A percentile compares a stretch with the other conserved stretches of the same genome.
These are phyloP conservation scores for Nemania serpens DNA, from an alignment of 2,329 filamentous ascomycete genomes.

Conservation along the genomic window DNA sequence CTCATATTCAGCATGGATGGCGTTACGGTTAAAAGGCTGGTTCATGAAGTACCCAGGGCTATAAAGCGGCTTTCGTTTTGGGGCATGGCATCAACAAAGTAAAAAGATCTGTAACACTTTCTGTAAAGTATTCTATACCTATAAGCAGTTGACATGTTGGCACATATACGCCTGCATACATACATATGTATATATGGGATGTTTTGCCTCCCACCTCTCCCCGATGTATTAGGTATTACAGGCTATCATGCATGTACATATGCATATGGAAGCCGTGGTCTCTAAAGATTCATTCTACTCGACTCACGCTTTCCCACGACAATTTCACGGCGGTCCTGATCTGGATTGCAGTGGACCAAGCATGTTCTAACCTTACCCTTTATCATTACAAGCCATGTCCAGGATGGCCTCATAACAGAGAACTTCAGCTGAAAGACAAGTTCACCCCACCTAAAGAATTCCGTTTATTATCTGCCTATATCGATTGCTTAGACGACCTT, in stretches of 20 bases:
- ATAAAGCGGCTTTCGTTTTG: not conserved
- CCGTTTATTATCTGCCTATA: slow-evolving; percentile 16
- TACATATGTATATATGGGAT: not conserved
- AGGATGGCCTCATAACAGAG: not conserved
- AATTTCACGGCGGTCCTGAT: not conserved
- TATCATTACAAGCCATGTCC: not conserved
- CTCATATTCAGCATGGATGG: slow-evolving; percentile 16
- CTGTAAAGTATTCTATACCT: not conserved
- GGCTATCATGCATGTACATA: not conserved
- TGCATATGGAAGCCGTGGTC: not conserved
- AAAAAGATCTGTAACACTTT: not conserved
- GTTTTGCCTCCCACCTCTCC: not conserved
- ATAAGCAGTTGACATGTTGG: too few species aligned
- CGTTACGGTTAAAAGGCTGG: slow-evolving; percentile 15
- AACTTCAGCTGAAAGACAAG: slow-evolving; percentile 7
- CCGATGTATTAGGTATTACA: not conserved
- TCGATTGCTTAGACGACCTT: not conserved
- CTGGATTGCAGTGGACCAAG: not conserved
- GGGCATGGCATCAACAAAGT: not conserved
- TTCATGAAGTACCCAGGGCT: slow-evolving; percentile 3
- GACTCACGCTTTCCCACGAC: not conserved
- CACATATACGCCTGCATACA: not conserved
- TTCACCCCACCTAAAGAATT: slow-evolving; percentile 11
- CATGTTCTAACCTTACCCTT: not conserved
- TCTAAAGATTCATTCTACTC: not conserved